Percentiles rank a stretch among this genome's conserved stretches.
Evolutionary conservation across 768 basidiomycete genomes (phyloP).

Genomic region (Brasilioporus rufonigricans): DNA sequence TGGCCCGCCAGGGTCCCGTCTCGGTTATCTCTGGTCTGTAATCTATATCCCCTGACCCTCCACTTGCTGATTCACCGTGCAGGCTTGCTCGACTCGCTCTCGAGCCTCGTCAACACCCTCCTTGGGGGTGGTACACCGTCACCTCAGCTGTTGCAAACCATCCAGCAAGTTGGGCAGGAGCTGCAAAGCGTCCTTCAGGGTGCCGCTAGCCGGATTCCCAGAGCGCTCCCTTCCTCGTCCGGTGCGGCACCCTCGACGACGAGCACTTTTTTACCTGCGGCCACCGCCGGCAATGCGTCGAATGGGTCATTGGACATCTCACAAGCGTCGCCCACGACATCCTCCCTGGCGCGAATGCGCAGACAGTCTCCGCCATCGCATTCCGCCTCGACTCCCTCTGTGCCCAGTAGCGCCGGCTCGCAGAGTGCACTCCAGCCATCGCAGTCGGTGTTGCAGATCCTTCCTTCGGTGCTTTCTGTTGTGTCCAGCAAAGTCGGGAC

Average conservation of each 20-base stretch:
- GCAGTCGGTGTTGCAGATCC: not conserved
- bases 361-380: constrained; percentile 8
- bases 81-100: not conserved
- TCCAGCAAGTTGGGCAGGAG: not conserved
- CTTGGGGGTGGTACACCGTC: not conserved
- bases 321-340: not conserved
- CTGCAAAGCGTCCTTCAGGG: not conserved
- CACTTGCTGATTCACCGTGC: not conserved
- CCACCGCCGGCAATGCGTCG: not conserved
- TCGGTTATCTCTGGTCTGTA: not conserved
- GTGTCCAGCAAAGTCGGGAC: not conserved
- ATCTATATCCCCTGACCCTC: not conserved
- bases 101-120: rapidly evolving
- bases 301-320: not conserved
- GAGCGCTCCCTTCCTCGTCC: constrained; percentile 5
- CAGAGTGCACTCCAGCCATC: not conserved
- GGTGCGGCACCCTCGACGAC: not conserved
- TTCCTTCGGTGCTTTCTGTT: not conserved
- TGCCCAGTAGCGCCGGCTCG: not conserved
- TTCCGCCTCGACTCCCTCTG: not conserved
- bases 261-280: not conserved
- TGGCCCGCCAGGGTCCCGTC: not conserved
- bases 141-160: not conserved
- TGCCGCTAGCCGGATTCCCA: not conserved
- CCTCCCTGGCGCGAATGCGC: constrained; percentile 1